phyloP scores from a whole-genome alignment of 2,329 filamentous ascomycete species.

The Penicillium sp. region DNA sequence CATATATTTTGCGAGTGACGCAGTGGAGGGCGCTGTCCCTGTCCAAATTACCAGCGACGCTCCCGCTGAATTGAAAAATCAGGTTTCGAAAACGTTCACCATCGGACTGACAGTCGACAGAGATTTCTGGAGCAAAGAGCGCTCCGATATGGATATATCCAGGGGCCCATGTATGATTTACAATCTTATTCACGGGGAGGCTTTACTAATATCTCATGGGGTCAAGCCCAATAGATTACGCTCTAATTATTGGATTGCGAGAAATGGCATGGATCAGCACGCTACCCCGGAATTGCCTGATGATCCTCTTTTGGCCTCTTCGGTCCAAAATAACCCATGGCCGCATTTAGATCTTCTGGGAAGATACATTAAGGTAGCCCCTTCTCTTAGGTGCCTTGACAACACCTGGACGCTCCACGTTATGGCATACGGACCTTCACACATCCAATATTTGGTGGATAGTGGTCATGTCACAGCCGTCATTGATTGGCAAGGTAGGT shows the following conservation, averaged over 20 bases:
- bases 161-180: slow-evolving; percentile 41
- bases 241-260: slow-evolving; percentile 30
- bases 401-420: slow-evolving; percentile 24
- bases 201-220: slow-evolving; percentile 25
- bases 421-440: slow-evolving; percentile 44
- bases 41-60: slow-evolving; percentile 28
- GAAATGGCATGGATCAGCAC: slow-evolving; percentile 37
- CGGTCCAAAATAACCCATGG: slow-evolving; percentile 28
- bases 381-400: slow-evolving; percentile 31
- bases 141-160: slow-evolving; percentile 35
- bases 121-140: slow-evolving; percentile 37
- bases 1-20: slow-evolving; percentile 37
- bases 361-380: slow-evolving; percentile 32
- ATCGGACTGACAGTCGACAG: slow-evolving; percentile 38
- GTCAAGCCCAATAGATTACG: slow-evolving; percentile 34
- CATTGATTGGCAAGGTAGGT: slow-evolving; percentile 46
- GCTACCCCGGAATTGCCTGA: slow-evolving; percentile 22
- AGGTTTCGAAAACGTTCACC: slow-evolving; percentile 32
- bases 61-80: slow-evolving; percentile 29
- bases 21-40: slow-evolving; percentile 30
- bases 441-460: slow-evolving; percentile 41
- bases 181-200: slow-evolving; percentile 8
- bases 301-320: slow-evolving; percentile 23
- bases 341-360: slow-evolving; percentile 35
- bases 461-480: slow-evolving; percentile 37